These are phyloP conservation scores for Angophora floribunda DNA, from an alignment of 345 rosid genomes.

Conservation along the genomic window DNA sequence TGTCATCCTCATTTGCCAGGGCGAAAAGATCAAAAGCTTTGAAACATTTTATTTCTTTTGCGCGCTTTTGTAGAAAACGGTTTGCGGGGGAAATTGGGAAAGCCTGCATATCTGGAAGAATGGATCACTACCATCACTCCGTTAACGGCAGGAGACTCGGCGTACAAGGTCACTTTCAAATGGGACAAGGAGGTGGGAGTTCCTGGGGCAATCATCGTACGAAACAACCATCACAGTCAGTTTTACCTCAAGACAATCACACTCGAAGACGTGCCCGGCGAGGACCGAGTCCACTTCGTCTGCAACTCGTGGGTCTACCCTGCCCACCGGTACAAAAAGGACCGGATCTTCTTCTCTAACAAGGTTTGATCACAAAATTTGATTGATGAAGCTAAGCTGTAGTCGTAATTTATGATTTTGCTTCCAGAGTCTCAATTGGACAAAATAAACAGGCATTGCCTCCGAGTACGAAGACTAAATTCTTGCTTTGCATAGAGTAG, in stretches of 20 bases:
- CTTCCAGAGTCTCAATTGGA: neutral
- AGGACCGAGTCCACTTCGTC: slow-evolving; percentile 26
- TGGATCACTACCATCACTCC: slow-evolving; percentile 11
- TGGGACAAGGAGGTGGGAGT: slow-evolving; percentile 20
- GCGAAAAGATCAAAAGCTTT: neutral
- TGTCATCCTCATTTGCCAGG: neutral
- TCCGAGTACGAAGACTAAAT: neutral
- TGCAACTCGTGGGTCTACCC: slow-evolving; percentile 51
- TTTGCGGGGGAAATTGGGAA: slow-evolving; percentile 17
- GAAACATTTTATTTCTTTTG: neutral
- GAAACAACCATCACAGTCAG: slow-evolving; percentile 27
- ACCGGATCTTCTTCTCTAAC: slow-evolving; percentile 31
- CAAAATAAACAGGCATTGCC: neutral
- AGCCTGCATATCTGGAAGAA: slow-evolving; percentile 16
- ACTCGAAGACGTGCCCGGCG: slow-evolving; percentile 28
- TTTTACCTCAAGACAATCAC: slow-evolving; percentile 33
- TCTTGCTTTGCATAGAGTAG: neutral
- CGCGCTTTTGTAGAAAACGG: slow-evolving; percentile 6
- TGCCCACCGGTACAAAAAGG: slow-evolving; percentile 8
- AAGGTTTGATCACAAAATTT: slow-evolving; percentile 6
- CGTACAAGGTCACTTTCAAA: slow-evolving; percentile 18
- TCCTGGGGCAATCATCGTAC: slow-evolving; percentile 29
- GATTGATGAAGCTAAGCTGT: neutral
- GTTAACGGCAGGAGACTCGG: slow-evolving; percentile 17
- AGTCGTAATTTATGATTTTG: neutral